Conservation (phyloP, 1,139 yeast genomes). For the Keqinozyma sinolaborantium region DNA sequence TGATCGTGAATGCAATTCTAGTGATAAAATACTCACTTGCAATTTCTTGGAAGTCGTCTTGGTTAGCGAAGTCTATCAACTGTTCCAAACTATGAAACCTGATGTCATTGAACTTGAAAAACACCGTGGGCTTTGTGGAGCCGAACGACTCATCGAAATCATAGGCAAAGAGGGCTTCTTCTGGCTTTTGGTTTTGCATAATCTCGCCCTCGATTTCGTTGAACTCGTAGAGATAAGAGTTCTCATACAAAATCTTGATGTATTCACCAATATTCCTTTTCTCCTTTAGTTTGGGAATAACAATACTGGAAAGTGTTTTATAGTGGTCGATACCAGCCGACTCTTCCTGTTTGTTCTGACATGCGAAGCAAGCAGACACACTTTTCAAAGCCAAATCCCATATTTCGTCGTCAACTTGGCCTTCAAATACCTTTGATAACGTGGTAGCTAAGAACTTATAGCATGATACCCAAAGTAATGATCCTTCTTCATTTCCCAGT, state of each 20-base stretch:
- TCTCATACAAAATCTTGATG: constrained; percentile 28
- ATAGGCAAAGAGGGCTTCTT: constrained; percentile 16
- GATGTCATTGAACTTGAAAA: constrained; percentile 21
- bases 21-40: constrained; percentile 23
- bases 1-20: constrained; percentile 29
- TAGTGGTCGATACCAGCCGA: constrained; percentile 47
- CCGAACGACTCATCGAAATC: constrained; percentile 29
- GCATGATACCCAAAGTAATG: constrained; percentile 45
- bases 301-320: constrained; percentile 31
- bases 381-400: constrained; percentile 47
- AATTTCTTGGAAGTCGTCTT: constrained; percentile 13
- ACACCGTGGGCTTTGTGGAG: constrained; percentile 23
- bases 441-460: constrained; percentile 26
- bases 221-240: constrained; percentile 34
- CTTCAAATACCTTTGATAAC: constrained; percentile 11
- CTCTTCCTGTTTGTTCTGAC: constrained; percentile 36
- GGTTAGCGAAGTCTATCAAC: constrained; percentile 23
- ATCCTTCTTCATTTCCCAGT: constrained; percentile 25
- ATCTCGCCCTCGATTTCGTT: constrained; percentile 25
- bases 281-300: constrained; percentile 36
- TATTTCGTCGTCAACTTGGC: constrained; percentile 20
- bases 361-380: constrained; percentile 38
- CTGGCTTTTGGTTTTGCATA: constrained; percentile 6
- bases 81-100: constrained; percentile 31
- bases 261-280: constrained; percentile 35